Conservation (phyloP, 148 eudicot species). For the Camellia sinensis region DNA sequence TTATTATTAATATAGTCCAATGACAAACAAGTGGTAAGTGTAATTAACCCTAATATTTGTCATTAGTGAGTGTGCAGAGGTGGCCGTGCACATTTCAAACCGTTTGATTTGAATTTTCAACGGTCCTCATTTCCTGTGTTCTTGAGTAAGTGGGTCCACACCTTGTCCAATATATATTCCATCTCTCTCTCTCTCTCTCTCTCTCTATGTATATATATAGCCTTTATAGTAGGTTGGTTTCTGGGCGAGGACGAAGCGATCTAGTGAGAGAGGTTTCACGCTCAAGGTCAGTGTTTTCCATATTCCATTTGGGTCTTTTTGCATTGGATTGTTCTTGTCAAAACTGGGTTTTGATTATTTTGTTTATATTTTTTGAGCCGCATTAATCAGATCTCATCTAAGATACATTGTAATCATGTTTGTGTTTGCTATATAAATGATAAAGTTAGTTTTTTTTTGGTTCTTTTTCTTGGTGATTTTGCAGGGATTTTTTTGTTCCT, state of each 20-base stretch:
- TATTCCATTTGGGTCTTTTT: background rate
- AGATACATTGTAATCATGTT: background rate
- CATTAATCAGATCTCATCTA: slow-evolving; percentile 1
- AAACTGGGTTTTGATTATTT: background rate
- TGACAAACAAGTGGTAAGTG: too few species aligned
- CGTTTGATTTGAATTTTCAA: background rate
- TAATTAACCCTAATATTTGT: too few species aligned
- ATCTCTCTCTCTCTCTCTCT: background rate
- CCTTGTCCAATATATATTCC: background rate
- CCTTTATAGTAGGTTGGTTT: background rate
- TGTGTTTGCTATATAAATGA: background rate
- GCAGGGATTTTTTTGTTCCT: slow-evolving; percentile 16
- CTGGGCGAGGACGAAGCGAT: slow-evolving; percentile 6
- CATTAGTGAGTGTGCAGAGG: too few species aligned
- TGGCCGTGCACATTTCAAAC: background rate
- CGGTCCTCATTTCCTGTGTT: background rate
- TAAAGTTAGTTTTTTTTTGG: too few species aligned
- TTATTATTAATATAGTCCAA: too few species aligned
- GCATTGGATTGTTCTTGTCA: background rate
- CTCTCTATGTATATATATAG: background rate
- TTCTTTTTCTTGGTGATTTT: background rate
- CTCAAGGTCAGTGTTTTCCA: slow-evolving; percentile 12
- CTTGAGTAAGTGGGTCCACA: background rate
- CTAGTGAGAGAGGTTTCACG: background rate
- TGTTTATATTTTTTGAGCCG: background rate